These are phyloP conservation scores for Fabrea salina DNA, from an alignment of 169 alveolate genomes.

Conservation along the genomic window DNA sequence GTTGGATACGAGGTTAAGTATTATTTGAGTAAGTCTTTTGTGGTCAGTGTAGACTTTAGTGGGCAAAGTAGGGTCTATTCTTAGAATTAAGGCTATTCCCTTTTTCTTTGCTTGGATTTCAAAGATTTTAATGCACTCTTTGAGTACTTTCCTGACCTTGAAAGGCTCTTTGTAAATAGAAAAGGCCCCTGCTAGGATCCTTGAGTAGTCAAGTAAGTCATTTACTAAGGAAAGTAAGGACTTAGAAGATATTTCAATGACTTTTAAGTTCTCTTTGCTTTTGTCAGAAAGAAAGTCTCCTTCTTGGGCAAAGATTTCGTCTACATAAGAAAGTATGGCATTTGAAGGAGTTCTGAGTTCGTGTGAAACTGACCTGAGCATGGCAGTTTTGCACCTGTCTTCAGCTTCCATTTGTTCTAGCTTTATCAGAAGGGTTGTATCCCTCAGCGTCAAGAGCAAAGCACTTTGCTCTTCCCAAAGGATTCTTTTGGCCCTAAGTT, in stretches of 20 bases:
- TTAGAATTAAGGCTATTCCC: not conserved
- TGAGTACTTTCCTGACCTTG: not conserved
- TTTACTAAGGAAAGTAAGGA: not conserved
- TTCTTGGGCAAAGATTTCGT: too few relatives aligned
- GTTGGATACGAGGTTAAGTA: constrained; percentile 30
- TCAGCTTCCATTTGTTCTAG: not conserved
- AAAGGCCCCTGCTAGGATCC: constrained; percentile 2
- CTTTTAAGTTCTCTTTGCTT: not conserved
- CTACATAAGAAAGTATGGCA: too few relatives aligned
- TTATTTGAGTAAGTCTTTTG: constrained; percentile 22
- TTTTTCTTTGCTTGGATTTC: constrained; percentile 9
- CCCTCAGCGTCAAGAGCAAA: not conserved
- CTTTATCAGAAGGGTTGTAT: not conserved
- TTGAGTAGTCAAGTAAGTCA: constrained; percentile 13
- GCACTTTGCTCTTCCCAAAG: not conserved
- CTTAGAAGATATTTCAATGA: not conserved
- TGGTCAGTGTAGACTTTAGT: constrained; percentile 15
- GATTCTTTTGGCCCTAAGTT: not conserved
- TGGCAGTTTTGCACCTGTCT: not conserved
- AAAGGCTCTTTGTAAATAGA: not conserved
- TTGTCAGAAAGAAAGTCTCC: too few relatives aligned
- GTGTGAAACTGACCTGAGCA: constrained; percentile 17
- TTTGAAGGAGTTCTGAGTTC: constrained; percentile 1
- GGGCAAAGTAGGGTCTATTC: not conserved
- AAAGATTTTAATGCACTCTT: not conserved